Conservation (phyloP, 805 yeast species). For the Hanseniaspora lindneri region DNA sequence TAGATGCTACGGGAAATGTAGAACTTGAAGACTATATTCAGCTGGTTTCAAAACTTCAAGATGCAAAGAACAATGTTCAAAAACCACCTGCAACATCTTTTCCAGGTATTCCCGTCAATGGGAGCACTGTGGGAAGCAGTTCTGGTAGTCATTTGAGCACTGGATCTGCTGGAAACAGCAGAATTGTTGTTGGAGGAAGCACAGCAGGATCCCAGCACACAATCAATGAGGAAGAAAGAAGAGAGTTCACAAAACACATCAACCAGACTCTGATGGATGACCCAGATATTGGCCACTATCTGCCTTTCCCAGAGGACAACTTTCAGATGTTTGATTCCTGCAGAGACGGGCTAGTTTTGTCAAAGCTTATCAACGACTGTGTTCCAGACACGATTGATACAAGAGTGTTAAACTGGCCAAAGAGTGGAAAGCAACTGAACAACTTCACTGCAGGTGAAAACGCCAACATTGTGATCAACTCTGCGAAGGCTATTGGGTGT, state of each 20-base stretch:
- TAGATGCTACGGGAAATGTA: slow-evolving; percentile 94
- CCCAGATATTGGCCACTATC: slow-evolving; percentile 62
- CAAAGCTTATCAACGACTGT: slow-evolving; percentile 90
- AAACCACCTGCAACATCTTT: slow-evolving; percentile 22
- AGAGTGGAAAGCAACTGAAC: slow-evolving; percentile 67
- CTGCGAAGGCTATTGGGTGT: slow-evolving; percentile 98
- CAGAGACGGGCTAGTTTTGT: slow-evolving; percentile 83
- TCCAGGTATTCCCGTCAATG: slow-evolving; percentile 22
- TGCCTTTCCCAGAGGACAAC: slow-evolving; percentile 86
- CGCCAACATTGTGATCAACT: slow-evolving; percentile 93
- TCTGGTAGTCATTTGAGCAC: slow-evolving; percentile 32
- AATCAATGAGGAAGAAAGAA: slow-evolving; percentile 91
- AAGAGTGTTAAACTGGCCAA: slow-evolving; percentile 85
- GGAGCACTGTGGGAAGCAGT: slow-evolving; percentile 26
- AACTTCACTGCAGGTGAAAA: slow-evolving; percentile 93
- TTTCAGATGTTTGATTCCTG: slow-evolving; percentile 96
- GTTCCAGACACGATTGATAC: slow-evolving; percentile 98
- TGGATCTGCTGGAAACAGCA: slow-evolving; percentile 51
- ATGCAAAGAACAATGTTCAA: slow-evolving; percentile 19
- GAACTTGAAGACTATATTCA: slow-evolving; percentile 91
- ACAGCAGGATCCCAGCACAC: slow-evolving; percentile 92
- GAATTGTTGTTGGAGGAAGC: slow-evolving; percentile 72
- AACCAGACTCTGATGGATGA: slow-evolving; percentile 87
- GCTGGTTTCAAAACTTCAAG: slow-evolving; percentile 68
- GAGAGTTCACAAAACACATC: slow-evolving; percentile 92